Percentiles rank a stretch among this genome's conserved stretches.
These are phyloP conservation scores for Colletotrichum trifolii DNA, from an alignment of 2,329 filamentous ascomycete genomes.

Conservation along the genomic window DNA sequence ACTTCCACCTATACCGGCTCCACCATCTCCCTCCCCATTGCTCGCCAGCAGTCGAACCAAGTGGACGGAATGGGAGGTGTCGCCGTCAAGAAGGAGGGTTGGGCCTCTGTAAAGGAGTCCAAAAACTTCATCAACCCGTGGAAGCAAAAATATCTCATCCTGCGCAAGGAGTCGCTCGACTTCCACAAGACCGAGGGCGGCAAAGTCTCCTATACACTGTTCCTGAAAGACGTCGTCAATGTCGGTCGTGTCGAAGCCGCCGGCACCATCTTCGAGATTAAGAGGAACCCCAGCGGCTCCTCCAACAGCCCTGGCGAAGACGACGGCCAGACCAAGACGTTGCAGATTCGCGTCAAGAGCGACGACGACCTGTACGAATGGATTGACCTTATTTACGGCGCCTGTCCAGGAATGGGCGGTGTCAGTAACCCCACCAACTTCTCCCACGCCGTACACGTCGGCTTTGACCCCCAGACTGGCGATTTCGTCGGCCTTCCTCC, in stretches of 20 bases:
- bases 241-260: conserved; percentile 92
- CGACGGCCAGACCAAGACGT: conserved; percentile 82
- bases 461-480: conserved; percentile 94
- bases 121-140: conserved; percentile 84
- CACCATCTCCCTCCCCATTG: conserved; percentile 78
- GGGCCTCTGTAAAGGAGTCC: conserved; percentile 90
- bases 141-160: conserved; percentile 92
- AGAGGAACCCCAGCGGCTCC: conserved; percentile 74
- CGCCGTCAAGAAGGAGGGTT: conserved; percentile 82
- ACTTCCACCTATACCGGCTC: conserved; percentile 77
- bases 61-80: conserved; percentile 74
- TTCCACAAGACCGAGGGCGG: conserved; percentile 93
- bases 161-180: conserved; percentile 92
- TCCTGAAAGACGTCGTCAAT: conserved; percentile 87
- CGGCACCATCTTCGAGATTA: conserved; percentile 94
- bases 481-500: conserved; percentile 94
- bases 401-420: conserved; percentile 96
- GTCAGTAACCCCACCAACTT: conserved; percentile 99
- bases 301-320: conserved; percentile 80
- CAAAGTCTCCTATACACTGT: conserved; percentile 87
- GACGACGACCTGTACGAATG: conserved; percentile 98
- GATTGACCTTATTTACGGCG: conserved; percentile 98
- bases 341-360: conserved; percentile 92
- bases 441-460: conserved; percentile 95
- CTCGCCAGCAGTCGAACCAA: conserved; percentile 68